Evolutionary conservation across 108 stramenopile genomes (phyloP).

Genomic region (Aurantiochytrium sp.): DNA sequence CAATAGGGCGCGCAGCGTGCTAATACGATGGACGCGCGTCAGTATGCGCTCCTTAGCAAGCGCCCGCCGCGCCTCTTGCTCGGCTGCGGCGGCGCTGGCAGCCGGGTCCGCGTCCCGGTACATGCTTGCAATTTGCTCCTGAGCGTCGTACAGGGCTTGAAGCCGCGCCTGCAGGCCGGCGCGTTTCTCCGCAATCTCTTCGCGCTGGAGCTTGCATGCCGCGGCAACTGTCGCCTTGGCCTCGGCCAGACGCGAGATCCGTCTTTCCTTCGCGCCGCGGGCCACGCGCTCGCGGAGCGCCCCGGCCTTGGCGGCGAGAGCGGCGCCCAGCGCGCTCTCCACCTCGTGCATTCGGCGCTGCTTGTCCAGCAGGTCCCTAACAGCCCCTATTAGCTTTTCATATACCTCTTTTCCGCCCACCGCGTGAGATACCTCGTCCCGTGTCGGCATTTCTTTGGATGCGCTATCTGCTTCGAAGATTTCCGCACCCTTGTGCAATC

Average conservation of each 20-base stretch:
- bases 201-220: too few relatives aligned
- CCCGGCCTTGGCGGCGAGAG: not conserved
- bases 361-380: not conserved
- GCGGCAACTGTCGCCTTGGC: too few relatives aligned
- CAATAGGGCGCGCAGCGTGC: not conserved
- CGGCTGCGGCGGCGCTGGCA: not conserved
- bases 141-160: not conserved
- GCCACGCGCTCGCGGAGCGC: too few relatives aligned
- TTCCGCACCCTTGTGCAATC: too few relatives aligned
- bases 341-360: not conserved
- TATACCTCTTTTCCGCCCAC: not conserved
- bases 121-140: not conserved
- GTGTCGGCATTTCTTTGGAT: not conserved
- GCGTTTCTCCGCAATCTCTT: too few relatives aligned
- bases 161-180: not conserved
- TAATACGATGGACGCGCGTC: not conserved
- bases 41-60: not conserved
- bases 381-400: not conserved
- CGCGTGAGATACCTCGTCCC: not conserved
- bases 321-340: not conserved
- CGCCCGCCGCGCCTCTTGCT: not conserved
- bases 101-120: not conserved
- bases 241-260: too few relatives aligned
- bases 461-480: too few relatives aligned
- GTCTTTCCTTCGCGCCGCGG: too few relatives aligned